Evolutionary conservation across 2,329 filamentous ascomycete genomes (phyloP).

Genomic region (Moelleriella libera): DNA sequence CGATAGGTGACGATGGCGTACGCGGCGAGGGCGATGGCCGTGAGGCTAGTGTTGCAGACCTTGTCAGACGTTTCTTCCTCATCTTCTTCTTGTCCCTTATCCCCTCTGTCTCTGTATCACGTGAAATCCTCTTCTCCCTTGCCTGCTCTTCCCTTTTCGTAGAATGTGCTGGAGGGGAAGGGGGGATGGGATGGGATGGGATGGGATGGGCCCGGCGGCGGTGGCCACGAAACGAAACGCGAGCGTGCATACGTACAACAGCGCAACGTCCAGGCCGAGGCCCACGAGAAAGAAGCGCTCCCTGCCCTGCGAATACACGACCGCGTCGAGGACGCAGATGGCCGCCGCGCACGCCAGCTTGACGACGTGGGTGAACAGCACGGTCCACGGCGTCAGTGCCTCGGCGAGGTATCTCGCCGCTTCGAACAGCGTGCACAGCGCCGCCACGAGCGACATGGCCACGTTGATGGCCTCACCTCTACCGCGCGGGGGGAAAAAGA

Average conservation of each 20-base stretch:
- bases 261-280: constrained; percentile 29
- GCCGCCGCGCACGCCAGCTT: constrained; percentile 31
- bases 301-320: constrained; percentile 31
- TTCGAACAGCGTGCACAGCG: constrained; percentile 31
- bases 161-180: too few relatives aligned
- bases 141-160: too few relatives aligned
- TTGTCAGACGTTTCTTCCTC: background rate
- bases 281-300: constrained; percentile 33
- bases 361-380: constrained; percentile 36
- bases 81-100: constrained; percentile 2
- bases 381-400: constrained; percentile 37
- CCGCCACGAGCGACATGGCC: constrained; percentile 29
- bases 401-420: constrained; percentile 31
- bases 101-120: background rate
- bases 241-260: constrained; percentile 27
- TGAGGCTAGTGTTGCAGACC: constrained; percentile 16
- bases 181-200: too few relatives aligned
- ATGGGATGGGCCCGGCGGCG: too few relatives aligned
- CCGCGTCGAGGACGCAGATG: constrained; percentile 35
- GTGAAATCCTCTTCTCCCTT: too few relatives aligned
- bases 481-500: too few relatives aligned
- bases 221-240: background rate
- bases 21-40: constrained; percentile 25
- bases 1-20: constrained; percentile 34
- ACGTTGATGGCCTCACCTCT: constrained; percentile 43